Conservation (phyloP, 352 stramenopile species). For the Achlya hypogyna region DNA sequence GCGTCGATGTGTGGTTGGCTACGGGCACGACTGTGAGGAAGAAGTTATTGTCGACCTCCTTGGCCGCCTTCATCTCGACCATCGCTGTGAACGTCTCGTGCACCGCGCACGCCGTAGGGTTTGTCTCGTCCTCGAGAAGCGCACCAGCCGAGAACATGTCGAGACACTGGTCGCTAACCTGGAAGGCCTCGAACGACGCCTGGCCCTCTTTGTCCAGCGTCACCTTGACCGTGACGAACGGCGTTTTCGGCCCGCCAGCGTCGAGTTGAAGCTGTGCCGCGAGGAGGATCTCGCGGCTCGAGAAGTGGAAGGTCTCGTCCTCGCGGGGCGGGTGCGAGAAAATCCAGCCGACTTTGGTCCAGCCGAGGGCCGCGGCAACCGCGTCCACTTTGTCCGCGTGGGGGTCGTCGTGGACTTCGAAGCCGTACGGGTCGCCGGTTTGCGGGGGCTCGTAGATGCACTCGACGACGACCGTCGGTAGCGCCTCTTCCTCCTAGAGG, state of each 20-base stretch:
- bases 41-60: constrained; percentile 95
- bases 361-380: constrained; percentile 80
- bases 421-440: constrained; percentile 78
- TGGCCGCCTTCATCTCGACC: constrained; percentile 90
- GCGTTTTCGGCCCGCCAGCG: constrained; percentile 87
- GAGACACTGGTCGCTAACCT: constrained; percentile 95
- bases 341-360: constrained; percentile 94
- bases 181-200: constrained; percentile 94
- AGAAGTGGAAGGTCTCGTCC: constrained; percentile 93
- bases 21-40: constrained; percentile 96
- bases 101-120: constrained; percentile 89
- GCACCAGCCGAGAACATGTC: constrained; percentile 96
- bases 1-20: constrained; percentile 86
- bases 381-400: constrained; percentile 74
- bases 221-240: constrained; percentile 95
- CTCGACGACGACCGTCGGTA: constrained; percentile 86
- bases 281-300: constrained; percentile 81
- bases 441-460: constrained; percentile 96
- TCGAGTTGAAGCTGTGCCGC: constrained; percentile 94
- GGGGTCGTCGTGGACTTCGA: constrained; percentile 90
- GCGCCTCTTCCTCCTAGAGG: constrained; percentile 27
- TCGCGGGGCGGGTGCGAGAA: constrained; percentile 94
- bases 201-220: constrained; percentile 90
- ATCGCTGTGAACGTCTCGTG: constrained; percentile 96
- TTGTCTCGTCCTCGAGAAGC: constrained; percentile 75